These are phyloP conservation scores for Coniochaeta sp. DNA, from an alignment of 2,329 filamentous ascomycete genomes.

Conservation along the genomic window DNA sequence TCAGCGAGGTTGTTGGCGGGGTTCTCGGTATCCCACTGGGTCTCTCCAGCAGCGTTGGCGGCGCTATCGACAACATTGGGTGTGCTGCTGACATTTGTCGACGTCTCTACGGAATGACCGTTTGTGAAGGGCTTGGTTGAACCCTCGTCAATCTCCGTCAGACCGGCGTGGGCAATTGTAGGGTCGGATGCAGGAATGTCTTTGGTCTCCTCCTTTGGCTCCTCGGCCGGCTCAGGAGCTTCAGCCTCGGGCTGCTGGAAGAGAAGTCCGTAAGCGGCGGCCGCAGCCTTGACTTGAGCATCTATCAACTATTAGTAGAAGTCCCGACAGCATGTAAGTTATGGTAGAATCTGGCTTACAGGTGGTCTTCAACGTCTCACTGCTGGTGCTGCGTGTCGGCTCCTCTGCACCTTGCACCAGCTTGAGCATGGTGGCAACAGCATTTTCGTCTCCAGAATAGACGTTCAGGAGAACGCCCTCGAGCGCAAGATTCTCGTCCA, in stretches of 20 bases:
- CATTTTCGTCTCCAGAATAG: slow-evolving; percentile 69
- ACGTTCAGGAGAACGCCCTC: slow-evolving; percentile 73
- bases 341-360: slow-evolving; percentile 42
- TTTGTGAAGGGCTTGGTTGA: slow-evolving; percentile 33
- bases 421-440: slow-evolving; percentile 68
- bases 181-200: slow-evolving; percentile 48
- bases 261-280: slow-evolving; percentile 43
- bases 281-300: slow-evolving; percentile 48
- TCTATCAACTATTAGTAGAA: slow-evolving; percentile 30
- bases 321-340: neutral
- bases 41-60: slow-evolving; percentile 55
- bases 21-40: slow-evolving; percentile 51
- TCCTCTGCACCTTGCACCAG: slow-evolving; percentile 67
- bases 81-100: slow-evolving; percentile 28
- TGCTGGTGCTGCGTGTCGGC: slow-evolving; percentile 54
- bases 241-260: slow-evolving; percentile 21
- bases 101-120: slow-evolving; percentile 30
- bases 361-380: slow-evolving; percentile 58
- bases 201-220: slow-evolving; percentile 19
- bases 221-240: slow-evolving; percentile 17
- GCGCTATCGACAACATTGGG: slow-evolving; percentile 42
- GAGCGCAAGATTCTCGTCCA: slow-evolving; percentile 71
- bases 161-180: slow-evolving; percentile 56
- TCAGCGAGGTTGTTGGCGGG: slow-evolving; percentile 30
- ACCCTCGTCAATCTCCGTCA: slow-evolving; percentile 57